phyloP scores from a whole-genome alignment of 192 early-diverging fungal species.

The Lobulomyces angularis region DNA sequence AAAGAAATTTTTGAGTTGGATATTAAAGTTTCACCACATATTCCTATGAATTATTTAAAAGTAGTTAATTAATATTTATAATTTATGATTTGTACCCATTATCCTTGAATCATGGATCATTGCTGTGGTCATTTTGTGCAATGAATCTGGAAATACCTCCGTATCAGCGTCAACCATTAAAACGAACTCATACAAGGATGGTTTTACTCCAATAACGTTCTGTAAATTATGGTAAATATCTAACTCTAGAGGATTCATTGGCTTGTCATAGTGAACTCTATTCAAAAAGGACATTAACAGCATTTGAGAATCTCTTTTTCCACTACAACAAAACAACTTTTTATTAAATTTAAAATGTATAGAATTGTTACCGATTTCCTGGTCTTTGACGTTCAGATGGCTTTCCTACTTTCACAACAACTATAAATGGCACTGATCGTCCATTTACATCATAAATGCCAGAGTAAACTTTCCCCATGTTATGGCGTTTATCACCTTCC shows the following conservation, averaged over 20 bases:
- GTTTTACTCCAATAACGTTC: constrained; percentile 72
- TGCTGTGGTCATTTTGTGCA: constrained; percentile 41
- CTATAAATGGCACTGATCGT: constrained; percentile 81
- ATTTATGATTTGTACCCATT: constrained; percentile 53
- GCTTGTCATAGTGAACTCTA: constrained; percentile 65
- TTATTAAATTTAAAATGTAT: too few relatives aligned
- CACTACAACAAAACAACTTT: too few relatives aligned
- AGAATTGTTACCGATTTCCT: constrained; percentile 43
- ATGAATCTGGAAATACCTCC: constrained; percentile 30
- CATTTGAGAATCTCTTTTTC: constrained; percentile 79
- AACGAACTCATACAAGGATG: constrained; percentile 60
- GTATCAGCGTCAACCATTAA: constrained; percentile 55
- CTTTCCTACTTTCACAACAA: constrained; percentile 87
- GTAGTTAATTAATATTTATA: constrained; percentile 72
- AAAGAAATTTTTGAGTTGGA: constrained; percentile 80
- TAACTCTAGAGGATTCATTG: constrained; percentile 66
- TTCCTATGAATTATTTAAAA: constrained; percentile 59
- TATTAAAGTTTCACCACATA: constrained; percentile 90
- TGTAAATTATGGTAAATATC: constrained; percentile 76
- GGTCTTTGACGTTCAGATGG: constrained; percentile 72
- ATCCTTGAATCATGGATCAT: constrained; percentile 48
- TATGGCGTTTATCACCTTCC: constrained; percentile 80
- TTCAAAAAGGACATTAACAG: constrained; percentile 72
- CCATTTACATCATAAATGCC: constrained; percentile 83
- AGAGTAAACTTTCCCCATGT: constrained; percentile 94